Conservation (phyloP, 208 protist genomes). For the Novymonas esmeraldas region DNA sequence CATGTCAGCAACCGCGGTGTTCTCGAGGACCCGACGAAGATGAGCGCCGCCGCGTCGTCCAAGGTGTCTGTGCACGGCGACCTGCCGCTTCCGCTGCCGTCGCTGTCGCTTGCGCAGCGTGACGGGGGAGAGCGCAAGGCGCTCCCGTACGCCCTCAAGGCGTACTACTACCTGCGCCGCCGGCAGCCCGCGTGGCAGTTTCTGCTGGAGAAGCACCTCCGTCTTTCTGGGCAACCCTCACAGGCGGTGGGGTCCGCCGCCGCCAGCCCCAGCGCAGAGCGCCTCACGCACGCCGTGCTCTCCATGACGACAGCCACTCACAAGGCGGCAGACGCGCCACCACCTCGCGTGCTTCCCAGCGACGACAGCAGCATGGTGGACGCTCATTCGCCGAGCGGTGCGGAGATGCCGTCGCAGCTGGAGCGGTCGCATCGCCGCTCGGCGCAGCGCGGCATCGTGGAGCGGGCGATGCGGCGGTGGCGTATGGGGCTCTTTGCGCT, state of each 20-base stretch:
- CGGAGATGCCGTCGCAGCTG: not conserved
- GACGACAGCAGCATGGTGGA: not conserved
- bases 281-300: conserved; percentile 5
- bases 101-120: not conserved
- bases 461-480: conserved; percentile 14
- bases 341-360: not conserved
- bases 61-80: not conserved
- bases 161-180: conserved; percentile 37
- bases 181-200: conserved; percentile 25
- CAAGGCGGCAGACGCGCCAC: not conserved
- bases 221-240: not conserved
- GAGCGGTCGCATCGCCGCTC: conserved; percentile 4
- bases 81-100: not conserved
- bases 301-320: conserved; percentile 6
- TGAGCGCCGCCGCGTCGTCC: not conserved
- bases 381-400: not conserved
- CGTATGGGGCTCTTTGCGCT: conserved; percentile 22
- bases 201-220: conserved; percentile 16
- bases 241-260: not conserved
- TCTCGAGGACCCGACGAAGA: not conserved
- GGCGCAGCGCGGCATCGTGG: conserved; percentile 12
- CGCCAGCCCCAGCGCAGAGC: not conserved
- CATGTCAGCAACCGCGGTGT: not conserved
- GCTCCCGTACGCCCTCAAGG: conserved; percentile 21
- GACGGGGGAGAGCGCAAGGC: conserved; percentile 5